Base-by-base conservation (phyloP, 768 basidiomycete genomes). In the Tylopilus intermedius region DNA sequence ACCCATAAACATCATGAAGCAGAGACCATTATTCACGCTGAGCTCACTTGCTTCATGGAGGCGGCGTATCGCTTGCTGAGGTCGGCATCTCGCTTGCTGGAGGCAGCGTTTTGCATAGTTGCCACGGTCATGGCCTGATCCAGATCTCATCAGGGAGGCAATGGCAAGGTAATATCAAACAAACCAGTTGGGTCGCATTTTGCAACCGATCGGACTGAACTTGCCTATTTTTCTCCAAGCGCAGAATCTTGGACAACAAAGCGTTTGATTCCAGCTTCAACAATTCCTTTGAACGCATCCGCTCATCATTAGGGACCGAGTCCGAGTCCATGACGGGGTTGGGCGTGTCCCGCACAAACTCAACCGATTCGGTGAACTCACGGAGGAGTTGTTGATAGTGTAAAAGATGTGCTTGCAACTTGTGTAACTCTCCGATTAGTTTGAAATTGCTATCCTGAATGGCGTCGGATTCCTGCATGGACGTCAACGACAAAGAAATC, bases 401-500 rank as follows among this genome's bases (percentile, higher is more conserved):
- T 24, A 82, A 64, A 5, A 83, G 67, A 61, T 82, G 79, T 0
- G 82, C 82, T 44, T 80, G 79, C 21, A 83, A 61, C 52, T 77
- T 73, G 61, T 83, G 80, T n/a, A 83, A 68, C 58, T 83, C 78
- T 26, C 75, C 18, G 1, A 18, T 18, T 1, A 18, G 18, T 18
- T 18, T 18, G 18, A 18, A 1, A 18, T 18, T 1, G 18, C 18
- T 18, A 18, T 18, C 1, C 18, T 18, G 1, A 18, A 18, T 1
- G 18, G 76, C 3, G 8, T 65, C 54, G 4, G 71, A 62, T 74
- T 83, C 81, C 79, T 82, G 13, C 41, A 47, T 83, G 78, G 10
- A 58, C 56, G 18, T 18, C 18, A 18, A 18, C 18, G 18, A 1
- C 1, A 18, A 18, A 18, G 18, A 18, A 18, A 18, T 18, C 18